phyloP scores from a whole-genome alignment of 2,329 filamentous ascomycete species.

The Amylocarpus encephaloides region DNA sequence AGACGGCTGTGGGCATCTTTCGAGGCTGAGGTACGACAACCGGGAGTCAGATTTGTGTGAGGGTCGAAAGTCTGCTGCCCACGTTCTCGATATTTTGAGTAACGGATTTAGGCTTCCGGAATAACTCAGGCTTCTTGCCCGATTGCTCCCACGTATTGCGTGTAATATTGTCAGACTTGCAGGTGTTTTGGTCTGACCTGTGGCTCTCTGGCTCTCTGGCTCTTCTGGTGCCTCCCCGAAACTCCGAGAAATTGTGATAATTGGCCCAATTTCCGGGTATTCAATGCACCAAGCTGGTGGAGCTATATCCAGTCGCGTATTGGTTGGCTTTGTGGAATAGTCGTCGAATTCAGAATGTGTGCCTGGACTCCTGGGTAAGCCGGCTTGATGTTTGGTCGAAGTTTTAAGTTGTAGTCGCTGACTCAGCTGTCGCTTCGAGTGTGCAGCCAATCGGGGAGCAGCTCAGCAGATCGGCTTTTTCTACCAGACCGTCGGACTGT shows the following conservation, averaged over 20 bases:
- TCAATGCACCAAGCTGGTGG: background rate
- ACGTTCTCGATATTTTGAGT: background rate
- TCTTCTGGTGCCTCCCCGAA: too few relatives aligned
- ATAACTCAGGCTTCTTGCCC: too few relatives aligned
- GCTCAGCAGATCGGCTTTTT: too few relatives aligned
- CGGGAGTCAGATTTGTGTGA: background rate
- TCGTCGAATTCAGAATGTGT: background rate
- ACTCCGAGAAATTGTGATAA: background rate
- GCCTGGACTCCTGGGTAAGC: background rate
- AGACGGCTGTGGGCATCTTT: constrained; percentile 45
- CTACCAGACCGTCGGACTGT: too few relatives aligned
- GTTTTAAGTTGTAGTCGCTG: too few relatives aligned
- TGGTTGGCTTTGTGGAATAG: background rate
- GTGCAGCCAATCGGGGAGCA: too few relatives aligned
- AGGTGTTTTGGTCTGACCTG: background rate
- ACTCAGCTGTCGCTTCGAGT: too few relatives aligned
- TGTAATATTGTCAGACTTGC: background rate
- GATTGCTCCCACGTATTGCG: background rate
- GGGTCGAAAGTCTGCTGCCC: background rate
- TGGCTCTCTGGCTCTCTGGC: background rate
- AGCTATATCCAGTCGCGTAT: background rate
- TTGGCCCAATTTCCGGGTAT: background rate
- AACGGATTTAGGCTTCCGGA: too few relatives aligned
- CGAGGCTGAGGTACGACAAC: background rate
- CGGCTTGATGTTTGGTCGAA: background rate